Conservation (phyloP, 441 rosid species). For the Hura crepitans region DNA sequence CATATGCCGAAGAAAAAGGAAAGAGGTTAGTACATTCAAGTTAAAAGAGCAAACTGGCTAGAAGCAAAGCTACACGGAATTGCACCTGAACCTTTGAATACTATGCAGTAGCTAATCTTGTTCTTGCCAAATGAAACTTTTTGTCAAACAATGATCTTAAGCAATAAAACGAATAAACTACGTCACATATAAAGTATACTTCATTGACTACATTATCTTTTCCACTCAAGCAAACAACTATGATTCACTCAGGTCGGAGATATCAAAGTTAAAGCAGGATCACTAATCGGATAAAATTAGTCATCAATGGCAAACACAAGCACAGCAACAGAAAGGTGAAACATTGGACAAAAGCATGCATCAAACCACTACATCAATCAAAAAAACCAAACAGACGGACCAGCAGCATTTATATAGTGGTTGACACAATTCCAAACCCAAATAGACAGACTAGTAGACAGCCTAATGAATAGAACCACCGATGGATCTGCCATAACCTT, state of each 20-base stretch:
- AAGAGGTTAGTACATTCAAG: no score
- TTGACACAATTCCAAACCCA: background rate
- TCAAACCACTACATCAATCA: background rate
- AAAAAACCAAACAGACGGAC: background rate
- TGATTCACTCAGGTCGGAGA: background rate
- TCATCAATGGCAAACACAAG: background rate
- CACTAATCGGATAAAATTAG: background rate
- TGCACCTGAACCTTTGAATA: background rate
- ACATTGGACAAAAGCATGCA: background rate
- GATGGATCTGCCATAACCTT: slow-evolving; percentile 2
- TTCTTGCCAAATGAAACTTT: background rate
- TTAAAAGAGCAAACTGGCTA: background rate
- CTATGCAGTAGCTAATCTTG: background rate
- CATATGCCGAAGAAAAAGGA: no score
- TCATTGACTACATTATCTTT: background rate
- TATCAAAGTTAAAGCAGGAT: background rate
- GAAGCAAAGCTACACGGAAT: background rate
- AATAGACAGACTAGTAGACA: background rate
- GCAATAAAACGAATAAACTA: background rate
- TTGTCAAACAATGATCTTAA: background rate
- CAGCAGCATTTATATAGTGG: background rate
- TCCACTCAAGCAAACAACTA: background rate
- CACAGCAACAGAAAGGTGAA: background rate
- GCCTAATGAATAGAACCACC: background rate
- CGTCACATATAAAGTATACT: no score